Base-by-base conservation (phyloP, 768 basidiomycete species). In the Suillus sp. region DNA sequence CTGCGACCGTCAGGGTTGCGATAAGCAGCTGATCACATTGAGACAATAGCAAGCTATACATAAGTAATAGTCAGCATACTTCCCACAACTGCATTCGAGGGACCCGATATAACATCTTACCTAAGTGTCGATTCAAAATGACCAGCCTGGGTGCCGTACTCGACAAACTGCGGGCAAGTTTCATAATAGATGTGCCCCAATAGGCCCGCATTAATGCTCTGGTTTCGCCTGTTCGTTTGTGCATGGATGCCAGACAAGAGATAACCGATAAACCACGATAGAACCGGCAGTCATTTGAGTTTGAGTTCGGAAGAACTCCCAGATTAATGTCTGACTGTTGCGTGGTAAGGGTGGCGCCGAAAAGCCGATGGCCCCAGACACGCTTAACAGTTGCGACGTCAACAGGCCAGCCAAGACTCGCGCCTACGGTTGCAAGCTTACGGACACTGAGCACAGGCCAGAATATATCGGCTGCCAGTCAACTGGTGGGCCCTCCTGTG, bases 1-100 rank as follows among this genome's bases (percentile, higher is more conserved):
- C 18, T 55, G n/a, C 3, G 48, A 18, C 54, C 6, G 13, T 7
- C 18, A 38, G 14, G 1, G 18, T 57, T 27, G 6, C 25, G 56
- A 57, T 40, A 57, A 57, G 56, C 27, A n/a, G n/a, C n/a, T n/a
- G n/a, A n/a, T n/a, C n/a, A 2, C 54, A 55, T n/a, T 55, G 4
- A n/a, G n/a, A 22, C 1, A 2, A 55, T 5, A 27, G 18, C 5
- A 5, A 27, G 5, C 20, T 37, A 38, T 38, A 56, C 38, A 11
- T 57, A 57, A 27, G 25, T 40, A 37, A 40, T 13, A 48, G 47
- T n/a, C 16, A 27, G 10, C 14, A 9, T 27, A 27, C 55, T 55
- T 56, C 55, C 55, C 55, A 56, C 37, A 27, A 20, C 25, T 48
- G 14, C 47, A 48, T n/a, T n/a, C n/a, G n/a, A n/a, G n/a, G n/a